Evolutionary conservation across 208 protist species (phyloP), one percentile per base, ranked within the genome.

Genomic region (Acanthamoeba comandoni): DNA sequence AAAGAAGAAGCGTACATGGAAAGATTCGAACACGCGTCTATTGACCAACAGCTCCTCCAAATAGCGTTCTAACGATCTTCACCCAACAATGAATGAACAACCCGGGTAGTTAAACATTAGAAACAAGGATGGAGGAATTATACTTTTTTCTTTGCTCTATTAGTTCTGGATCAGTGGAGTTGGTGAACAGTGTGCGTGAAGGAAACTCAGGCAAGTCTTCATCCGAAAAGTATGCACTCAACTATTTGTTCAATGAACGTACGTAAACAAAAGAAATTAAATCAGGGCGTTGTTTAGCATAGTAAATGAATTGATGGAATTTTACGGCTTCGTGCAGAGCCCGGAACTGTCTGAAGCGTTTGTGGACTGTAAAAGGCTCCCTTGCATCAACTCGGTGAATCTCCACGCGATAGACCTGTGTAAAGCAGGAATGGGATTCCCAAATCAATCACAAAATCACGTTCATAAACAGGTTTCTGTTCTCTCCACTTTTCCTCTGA

Each of bases 1-100:
- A 49, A 79, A 53, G 70, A 79, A 79, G 70, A 79, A 49, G 48
- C 57, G 51, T 35, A 53, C 19, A 22, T 79, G 70, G 70, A 79
- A 79, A 35, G 70, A 79, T 13, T 79, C 57, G 48, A 35, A 79
- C 7, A 79, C 48, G 22, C 70, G 70, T 49, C 57, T 79, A 13
- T 79, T 49, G 70, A 53, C 35, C 8, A 79, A 49, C 70, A 79
- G 43, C 19, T 79, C 70, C 70, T 79, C 57, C 9, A 79, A 49
- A n/a, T 79, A 79, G 12, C 43, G 7, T 35, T 79, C 70, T 17
- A 79, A 49, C 29, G 57, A 9, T n/a, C 70, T 79, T 17, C 17
- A 0, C n/a, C n/a, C n/a, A 43, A 69, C 52, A 9, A 19, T 26
- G 60, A 11, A 26, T 67, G 62, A 29, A 22, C 24, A 12, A 29